Percentiles rank a stretch among this genome's conserved stretches.
These are phyloP conservation scores for Sextonia rubra DNA, from an alignment of 164 flowering plant species.

Conservation along the genomic window DNA sequence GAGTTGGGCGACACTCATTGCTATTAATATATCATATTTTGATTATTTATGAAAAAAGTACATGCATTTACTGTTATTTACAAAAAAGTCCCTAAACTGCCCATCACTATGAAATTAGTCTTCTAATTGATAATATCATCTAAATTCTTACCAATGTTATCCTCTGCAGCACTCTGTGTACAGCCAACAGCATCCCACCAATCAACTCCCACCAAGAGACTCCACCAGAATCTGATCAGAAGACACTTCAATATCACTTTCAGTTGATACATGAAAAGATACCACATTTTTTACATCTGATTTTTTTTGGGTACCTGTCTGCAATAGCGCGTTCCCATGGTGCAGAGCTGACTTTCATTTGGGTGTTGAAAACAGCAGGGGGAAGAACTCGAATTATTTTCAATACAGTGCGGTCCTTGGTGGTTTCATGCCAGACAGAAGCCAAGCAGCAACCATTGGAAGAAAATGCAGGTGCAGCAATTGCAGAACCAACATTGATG, in stretches of 20 bases:
- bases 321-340: constrained; percentile 98
- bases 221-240: constrained; percentile 95
- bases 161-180: constrained; percentile 98
- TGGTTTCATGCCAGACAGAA: constrained; percentile 90
- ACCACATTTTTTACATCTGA: neutral
- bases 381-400: constrained; percentile 96
- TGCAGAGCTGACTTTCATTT: constrained; percentile 65
- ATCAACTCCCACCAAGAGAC: constrained; percentile 97
- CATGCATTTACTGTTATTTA: too few relatives aligned
- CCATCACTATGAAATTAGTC: too few relatives aligned
- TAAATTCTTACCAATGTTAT: constrained; percentile 72
- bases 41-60: too few relatives aligned
- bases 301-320: constrained; percentile 57
- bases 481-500: constrained; percentile 84
- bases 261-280: neutral
- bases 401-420: constrained; percentile 64
- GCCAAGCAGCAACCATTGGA: constrained; percentile 97
- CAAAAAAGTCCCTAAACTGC: too few relatives aligned
- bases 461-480: constrained; percentile 98
- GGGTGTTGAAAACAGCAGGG: constrained; percentile 68
- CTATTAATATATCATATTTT: too few relatives aligned
- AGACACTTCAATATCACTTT: neutral
- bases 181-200: constrained; percentile 99
- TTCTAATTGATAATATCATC: too few relatives aligned
- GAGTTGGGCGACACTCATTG: too few relatives aligned